Evolutionary conservation across 1,139 yeast species (phyloP), one percentile per base, ranked within the genome.

Genomic region (Blastobotrys aristatus): DNA sequence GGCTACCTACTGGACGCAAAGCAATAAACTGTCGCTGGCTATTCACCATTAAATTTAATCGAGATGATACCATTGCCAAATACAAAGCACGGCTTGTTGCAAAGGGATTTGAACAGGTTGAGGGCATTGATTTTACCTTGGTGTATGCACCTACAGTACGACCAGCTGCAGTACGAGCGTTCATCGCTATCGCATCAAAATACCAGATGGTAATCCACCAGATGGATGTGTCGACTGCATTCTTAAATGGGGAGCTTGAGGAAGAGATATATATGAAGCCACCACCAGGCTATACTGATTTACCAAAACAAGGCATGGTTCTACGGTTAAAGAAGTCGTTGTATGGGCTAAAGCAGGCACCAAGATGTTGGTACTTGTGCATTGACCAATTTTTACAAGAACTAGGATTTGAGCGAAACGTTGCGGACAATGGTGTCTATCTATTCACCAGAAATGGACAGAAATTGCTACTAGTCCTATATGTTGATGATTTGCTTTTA

Each of bases 271-370:
- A 51, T 44, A 51, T 59, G 53, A 18, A 26, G 8, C 58, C 48
- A 27, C 59, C 62, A 13, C n/a, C n/a, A 11, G 35, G 17, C 35
- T 31, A 11, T 31, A 14, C 7, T n/a, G n/a, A n/a, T n/a, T n/a
- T n/a, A n/a, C n/a, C n/a, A n/a, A n/a, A n/a, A n/a, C 46, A 3
- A 18, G 17, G 8, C 14, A 38, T 34, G 34, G 57, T 57, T 7
- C 51, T 53, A 24, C 44, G 43, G n/a, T 47, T 60, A 2, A 48
- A 48, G 18, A 57, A 57, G 45, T 45, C 52, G 31, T 32, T 59
- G 1, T 59, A 59, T 47, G 61, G 64, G 1, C 39, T 58, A 4
- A 51, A 55, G 31, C 64, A 59, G 40, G 57, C 63, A 14, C 59
- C 63, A 2, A 33, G 49, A n/a, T 53, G 55, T 35, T 59, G 41